Evolutionary conservation across 306 rosid genomes (phyloP).

Genomic region (Cucurbita ficifolia): DNA sequence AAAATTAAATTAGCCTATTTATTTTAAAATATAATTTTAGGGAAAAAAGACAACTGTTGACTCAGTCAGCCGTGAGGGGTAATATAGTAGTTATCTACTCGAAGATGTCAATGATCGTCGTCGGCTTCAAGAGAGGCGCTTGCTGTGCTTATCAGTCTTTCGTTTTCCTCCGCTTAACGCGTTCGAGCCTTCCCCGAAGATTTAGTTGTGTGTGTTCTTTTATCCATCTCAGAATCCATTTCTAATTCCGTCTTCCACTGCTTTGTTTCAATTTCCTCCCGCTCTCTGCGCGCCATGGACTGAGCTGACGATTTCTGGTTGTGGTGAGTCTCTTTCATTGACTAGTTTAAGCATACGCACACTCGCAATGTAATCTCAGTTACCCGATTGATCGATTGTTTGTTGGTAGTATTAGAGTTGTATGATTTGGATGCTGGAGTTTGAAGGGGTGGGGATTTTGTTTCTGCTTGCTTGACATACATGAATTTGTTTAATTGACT

Average conservation of each 20-base stretch:
- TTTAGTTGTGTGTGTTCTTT: not conserved
- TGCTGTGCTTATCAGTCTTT: not conserved
- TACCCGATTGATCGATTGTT: not conserved
- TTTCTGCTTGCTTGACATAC: not conserved
- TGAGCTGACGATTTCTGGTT: not conserved
- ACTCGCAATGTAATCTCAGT: not conserved
- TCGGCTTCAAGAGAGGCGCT: constrained; percentile 1
- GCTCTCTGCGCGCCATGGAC: not conserved
- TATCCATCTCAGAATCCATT: not conserved
- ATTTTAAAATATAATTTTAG: no score
- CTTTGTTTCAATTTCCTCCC: not conserved
- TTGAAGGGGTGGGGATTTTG: not conserved
- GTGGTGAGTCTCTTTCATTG: constrained; percentile 1
- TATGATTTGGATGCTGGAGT: not conserved
- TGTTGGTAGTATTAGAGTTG: not conserved
- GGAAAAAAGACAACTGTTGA: not conserved
- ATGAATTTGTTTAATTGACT: not conserved
- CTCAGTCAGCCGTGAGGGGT: not conserved
- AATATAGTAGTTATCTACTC: not conserved
- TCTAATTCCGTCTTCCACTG: not conserved
- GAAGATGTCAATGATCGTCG: not conserved
- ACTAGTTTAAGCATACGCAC: not conserved
- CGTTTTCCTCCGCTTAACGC: not conserved
- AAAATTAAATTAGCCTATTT: no score
- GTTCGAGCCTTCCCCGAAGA: not conserved